Evolutionary conservation across 257 asterid genomes (phyloP), one percentile per base, ranked within the genome.

Genomic region (Nicotiana tomentosiformis): DNA sequence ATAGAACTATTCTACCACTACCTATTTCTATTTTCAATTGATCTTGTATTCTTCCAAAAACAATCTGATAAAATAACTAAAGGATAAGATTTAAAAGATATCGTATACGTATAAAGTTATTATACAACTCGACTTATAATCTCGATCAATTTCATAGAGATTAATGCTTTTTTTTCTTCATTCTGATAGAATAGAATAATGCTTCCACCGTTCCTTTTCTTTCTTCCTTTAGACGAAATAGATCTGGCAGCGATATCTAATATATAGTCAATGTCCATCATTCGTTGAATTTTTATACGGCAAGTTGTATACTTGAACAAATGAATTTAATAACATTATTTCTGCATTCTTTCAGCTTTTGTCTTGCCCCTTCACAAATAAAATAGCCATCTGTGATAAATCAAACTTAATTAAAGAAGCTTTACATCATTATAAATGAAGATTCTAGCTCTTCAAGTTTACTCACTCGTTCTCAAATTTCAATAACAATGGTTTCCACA

Each of bases 401-500:
- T 57, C 62, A 57, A 57, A 16, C 18, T n/a, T 15, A 57, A 57
- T 17, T 57, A 6, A 57, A 57, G 20, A 57, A 57, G 23, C 26
- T 57, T 57, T 57, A 57, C 26, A 5, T 17, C 62, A 57, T n/a
- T 57, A 57, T 57, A 57, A 57, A 57, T 57, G 9, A 57, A 57
- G 62, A 57, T 57, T 5, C 23, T 17, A 57, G 3, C 20, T 57
- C 23, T 57, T 17, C 26, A 17, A 57, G 17, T 17, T n/a, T 57
- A 57, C 62, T 57, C 62, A 57, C 20, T 57, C 62, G 23, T 16
- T 57, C 62, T 16, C 9, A 5, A 17, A 10, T 16, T 57, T 57
- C 62, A 57, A 57, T 53, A 57, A 17, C 10, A 5, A 83, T 78
- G 83, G 80, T 72, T 67, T 49, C 76, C 7, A 33, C 37, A 83